Conservation (phyloP, 345 rosid species). For the Isatis tinctoria region DNA sequence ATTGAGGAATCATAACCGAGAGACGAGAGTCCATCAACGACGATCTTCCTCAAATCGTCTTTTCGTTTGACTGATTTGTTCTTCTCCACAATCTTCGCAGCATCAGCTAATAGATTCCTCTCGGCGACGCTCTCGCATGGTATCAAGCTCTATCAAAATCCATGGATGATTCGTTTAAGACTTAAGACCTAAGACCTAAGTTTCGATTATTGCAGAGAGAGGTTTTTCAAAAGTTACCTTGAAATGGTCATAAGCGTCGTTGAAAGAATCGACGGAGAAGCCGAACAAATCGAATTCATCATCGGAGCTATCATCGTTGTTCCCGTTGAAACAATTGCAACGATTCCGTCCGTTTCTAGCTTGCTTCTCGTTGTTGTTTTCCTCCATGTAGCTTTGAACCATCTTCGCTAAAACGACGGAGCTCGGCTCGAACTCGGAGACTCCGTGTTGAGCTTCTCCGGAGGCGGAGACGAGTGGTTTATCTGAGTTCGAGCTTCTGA, state of each 20-base stretch:
- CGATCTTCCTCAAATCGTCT: slow-evolving; percentile 58
- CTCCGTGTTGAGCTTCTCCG: slow-evolving; percentile 23
- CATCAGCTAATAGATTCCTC: slow-evolving; percentile 64
- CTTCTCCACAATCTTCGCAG: slow-evolving; percentile 64
- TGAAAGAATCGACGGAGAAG: slow-evolving; percentile 37
- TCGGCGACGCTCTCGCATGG: slow-evolving; percentile 59
- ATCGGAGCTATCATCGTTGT: slow-evolving; percentile 68
- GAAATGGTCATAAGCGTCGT: slow-evolving; percentile 47
- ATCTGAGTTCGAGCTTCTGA: slow-evolving; percentile 41
- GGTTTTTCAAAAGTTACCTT: slow-evolving; percentile 44
- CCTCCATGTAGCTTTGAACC: slow-evolving; percentile 88
- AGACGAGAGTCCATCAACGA: slow-evolving; percentile 47
- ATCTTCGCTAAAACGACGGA: slow-evolving; percentile 51
- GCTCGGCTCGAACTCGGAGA: slow-evolving; percentile 73
- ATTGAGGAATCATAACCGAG: slow-evolving; percentile 68
- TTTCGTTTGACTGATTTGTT: slow-evolving; percentile 59
- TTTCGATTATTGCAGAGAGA: not conserved
- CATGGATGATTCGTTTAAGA: not conserved
- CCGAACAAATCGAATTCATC: slow-evolving; percentile 66
- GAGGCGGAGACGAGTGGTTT: slow-evolving; percentile 28
- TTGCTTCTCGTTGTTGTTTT: slow-evolving; percentile 54
- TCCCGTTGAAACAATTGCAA: slow-evolving; percentile 85
- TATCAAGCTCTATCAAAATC: slow-evolving; percentile 54
- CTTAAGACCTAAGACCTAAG: no score
- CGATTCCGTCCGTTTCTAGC: slow-evolving; percentile 55